phyloP scores from a whole-genome alignment of 768 basidiomycete genomes.

The Auricularia sp. region DNA sequence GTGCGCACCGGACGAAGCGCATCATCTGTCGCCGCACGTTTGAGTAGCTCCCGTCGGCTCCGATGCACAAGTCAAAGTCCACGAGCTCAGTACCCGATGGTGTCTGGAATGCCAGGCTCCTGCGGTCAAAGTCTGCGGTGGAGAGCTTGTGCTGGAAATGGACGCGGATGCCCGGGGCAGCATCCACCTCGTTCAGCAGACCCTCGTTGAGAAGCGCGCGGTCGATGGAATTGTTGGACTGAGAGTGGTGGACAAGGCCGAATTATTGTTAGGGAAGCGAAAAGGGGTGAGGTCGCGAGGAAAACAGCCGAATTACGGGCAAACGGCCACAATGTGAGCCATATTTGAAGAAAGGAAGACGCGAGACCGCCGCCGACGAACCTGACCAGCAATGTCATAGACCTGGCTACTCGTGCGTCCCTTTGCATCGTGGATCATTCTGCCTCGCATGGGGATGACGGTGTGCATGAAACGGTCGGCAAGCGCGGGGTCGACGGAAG shows the following conservation, averaged over 20 bases:
- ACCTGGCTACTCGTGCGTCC: constrained; percentile 72
- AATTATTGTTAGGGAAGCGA: not conserved
- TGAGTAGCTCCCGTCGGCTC: constrained; percentile 92
- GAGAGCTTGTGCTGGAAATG: constrained; percentile 78
- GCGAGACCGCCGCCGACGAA: constrained; percentile 25
- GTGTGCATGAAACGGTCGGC: constrained; percentile 62
- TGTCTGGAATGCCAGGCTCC: constrained; percentile 39
- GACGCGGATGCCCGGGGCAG: constrained; percentile 49
- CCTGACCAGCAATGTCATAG: constrained; percentile 86
- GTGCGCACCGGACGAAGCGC: constrained; percentile 72
- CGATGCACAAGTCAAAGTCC: constrained; percentile 73
- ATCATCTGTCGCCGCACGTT: constrained; percentile 89
- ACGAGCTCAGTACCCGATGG: constrained; percentile 37
- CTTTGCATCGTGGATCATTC: constrained; percentile 81
- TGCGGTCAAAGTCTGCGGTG: constrained; percentile 63
- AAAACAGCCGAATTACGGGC: not conserved
- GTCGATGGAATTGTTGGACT: constrained; percentile 94
- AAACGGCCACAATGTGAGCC: not conserved
- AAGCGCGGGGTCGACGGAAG: constrained; percentile 63
- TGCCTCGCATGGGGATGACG: constrained; percentile 88
- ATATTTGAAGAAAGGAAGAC: constrained; percentile 7
- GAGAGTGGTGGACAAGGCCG: not conserved
- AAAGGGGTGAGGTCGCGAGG: not conserved
- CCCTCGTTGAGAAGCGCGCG: constrained; percentile 78
- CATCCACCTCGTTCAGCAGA: constrained; percentile 68